Evolutionary conservation across 2,329 filamentous ascomycete genomes (phyloP).

Genomic region (Cordyceps pruinosa): DNA sequence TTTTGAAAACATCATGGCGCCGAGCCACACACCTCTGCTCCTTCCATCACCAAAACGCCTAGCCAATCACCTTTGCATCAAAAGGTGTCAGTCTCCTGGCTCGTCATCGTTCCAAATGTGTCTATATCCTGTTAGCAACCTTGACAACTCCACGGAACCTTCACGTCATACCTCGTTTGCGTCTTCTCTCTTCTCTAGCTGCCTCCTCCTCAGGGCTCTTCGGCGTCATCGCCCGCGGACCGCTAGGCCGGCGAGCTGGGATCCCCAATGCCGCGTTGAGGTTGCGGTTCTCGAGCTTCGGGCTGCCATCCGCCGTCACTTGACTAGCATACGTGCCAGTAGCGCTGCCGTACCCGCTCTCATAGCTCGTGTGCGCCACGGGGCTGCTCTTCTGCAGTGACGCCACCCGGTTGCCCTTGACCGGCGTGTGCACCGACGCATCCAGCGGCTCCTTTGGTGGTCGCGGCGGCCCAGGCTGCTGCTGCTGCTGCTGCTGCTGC

Average conservation of each 20-base stretch:
- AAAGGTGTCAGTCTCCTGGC: slow-evolving; percentile 49
- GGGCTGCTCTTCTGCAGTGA: slow-evolving; percentile 50
- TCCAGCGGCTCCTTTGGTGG: slow-evolving; percentile 58
- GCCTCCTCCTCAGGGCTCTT: slow-evolving; percentile 43
- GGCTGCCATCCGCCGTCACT: slow-evolving; percentile 42
- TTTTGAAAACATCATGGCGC: not conserved
- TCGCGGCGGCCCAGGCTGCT: slow-evolving; percentile 42
- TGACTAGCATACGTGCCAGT: slow-evolving; percentile 42
- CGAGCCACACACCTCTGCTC: not conserved
- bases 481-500: slow-evolving; percentile 23
- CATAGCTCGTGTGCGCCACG: slow-evolving; percentile 48
- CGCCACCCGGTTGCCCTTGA: slow-evolving; percentile 40
- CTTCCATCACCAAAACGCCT: not conserved
- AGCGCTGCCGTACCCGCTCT: slow-evolving; percentile 47
- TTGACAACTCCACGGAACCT: not conserved
- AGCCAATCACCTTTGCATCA: slow-evolving; percentile 22
- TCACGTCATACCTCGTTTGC: slow-evolving; percentile 48
- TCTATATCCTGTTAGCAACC: slow-evolving; percentile 28
- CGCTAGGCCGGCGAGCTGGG: slow-evolving; percentile 48
- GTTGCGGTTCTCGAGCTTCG: slow-evolving; percentile 51
- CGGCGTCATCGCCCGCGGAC: slow-evolving; percentile 55
- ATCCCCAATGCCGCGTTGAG: slow-evolving; percentile 46
- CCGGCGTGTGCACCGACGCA: slow-evolving; percentile 35
- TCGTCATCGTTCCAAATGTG: slow-evolving; percentile 46
- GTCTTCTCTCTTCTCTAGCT: slow-evolving; percentile 40